phyloP scores from a whole-genome alignment of 2,329 filamentous ascomycete species.

The Cadophora gregata region DNA sequence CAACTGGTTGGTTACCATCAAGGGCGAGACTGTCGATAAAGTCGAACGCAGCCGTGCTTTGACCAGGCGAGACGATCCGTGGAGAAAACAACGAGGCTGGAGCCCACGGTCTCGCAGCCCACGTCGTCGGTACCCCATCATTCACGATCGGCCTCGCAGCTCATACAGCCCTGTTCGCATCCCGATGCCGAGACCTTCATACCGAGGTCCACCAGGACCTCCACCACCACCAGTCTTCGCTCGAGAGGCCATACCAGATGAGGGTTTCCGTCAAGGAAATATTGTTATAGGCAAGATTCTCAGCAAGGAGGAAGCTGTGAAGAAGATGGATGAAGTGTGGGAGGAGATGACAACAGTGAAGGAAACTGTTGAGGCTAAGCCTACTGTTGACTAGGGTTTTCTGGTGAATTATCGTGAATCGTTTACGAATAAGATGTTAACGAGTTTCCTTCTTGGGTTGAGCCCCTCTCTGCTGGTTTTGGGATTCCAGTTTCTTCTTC shows the following conservation, averaged over 20 bases:
- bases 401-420: not conserved
- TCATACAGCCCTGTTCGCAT: not conserved
- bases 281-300: conserved; percentile 26
- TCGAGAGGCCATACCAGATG: conserved; percentile 14
- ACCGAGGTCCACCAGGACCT: conserved; percentile 5
- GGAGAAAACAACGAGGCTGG: conserved; percentile 7
- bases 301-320: conserved; percentile 26
- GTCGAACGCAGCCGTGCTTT: conserved; percentile 21
- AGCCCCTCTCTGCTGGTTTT: not conserved
- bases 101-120: conserved; percentile 12
- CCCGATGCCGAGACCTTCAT: conserved; percentile 1
- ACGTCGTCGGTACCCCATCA: not conserved
- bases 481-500: not conserved
- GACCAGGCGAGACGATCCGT: conserved; percentile 24
- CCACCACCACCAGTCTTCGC: not conserved
- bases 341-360: conserved; percentile 22
- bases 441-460: conserved; percentile 4
- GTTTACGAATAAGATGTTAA: not conserved
- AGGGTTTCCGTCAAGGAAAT: conserved; percentile 21
- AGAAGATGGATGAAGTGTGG: conserved; percentile 29
- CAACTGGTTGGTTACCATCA: conserved; percentile 29
- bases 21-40: conserved; percentile 26
- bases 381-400: conserved; percentile 1
- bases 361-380: not conserved
- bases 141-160: not conserved